Base-by-base conservation (phyloP, 2,329 filamentous ascomycete species). In the Microsporum canis region DNA sequence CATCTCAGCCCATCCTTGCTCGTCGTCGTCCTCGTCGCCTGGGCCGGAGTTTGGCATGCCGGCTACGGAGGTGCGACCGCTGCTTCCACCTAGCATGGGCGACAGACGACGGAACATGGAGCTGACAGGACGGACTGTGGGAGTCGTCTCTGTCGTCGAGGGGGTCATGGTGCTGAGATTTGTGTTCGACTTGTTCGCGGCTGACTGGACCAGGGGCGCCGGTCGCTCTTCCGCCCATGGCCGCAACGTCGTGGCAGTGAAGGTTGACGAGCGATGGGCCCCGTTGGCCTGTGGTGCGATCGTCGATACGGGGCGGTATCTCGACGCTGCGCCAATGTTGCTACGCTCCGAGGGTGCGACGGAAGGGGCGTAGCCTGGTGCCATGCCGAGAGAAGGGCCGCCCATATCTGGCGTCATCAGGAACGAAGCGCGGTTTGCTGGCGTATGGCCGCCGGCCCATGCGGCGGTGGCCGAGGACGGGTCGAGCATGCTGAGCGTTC, bases 261-360 rank as follows among this genome's bases (percentile, higher is more conserved):
- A 70, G 5, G 70, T 68, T 2, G 74, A 73, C 8, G 71, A 65
- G 29, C 71, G 68, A 29, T 63, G 58, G 33, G 34, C 55, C 7
- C 36, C 38, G 29, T 34, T 53, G 27, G 53, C 36, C 31, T 63
- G 62, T 7, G 73, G 70, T 5, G 77, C 79, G 60, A 81, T 78
- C 47, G 87, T 86, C 0, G 89, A 91, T 0, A 97, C 92, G 1
- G 94, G 91, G 53, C 94, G 84, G 75, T 99, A 99, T 51, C 94
- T 85, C 36, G 89, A 87, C 6, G 94, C 91, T 59, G 95, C 81
- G 14, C 94, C 94, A 63, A 96, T 79, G 72, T 95, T 97, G 79
- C 91, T 97, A 63, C 94, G 87, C 76, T 97, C 94, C 3, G 90
- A 96, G 0, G 94, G 94, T 1, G 94, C 92, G 66, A 99, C 95